Conservation (phyloP, 768 basidiomycete species). For the Piloderma croceum region DNA sequence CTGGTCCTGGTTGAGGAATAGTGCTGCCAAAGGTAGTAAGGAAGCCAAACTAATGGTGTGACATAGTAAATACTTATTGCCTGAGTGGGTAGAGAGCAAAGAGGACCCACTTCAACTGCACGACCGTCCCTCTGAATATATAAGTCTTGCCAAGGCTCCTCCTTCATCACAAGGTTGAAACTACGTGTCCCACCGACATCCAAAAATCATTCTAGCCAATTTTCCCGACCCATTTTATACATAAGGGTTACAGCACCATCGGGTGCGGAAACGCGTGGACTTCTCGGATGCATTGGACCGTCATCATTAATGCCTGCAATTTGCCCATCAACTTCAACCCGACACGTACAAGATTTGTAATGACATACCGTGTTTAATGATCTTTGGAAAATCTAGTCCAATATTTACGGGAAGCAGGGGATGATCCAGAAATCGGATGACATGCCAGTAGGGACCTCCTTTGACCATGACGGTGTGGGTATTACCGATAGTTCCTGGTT, state of each 20-base stretch:
- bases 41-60: too few species aligned
- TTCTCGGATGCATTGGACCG: conserved; percentile 20
- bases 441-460: conserved; percentile 17
- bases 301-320: conserved; percentile 24
- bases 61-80: too few species aligned
- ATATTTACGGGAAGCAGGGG: conserved; percentile 17
- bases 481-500: too few species aligned
- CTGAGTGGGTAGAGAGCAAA: too few species aligned
- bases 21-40: too few species aligned
- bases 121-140: conserved; percentile 1
- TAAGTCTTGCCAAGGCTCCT: not conserved
- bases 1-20: conserved; percentile 7
- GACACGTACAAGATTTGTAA: too few species aligned
- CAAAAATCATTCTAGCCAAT: conserved; percentile 16
- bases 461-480: conserved; percentile 23
- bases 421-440: conserved; percentile 20
- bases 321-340: too few species aligned
- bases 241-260: conserved; percentile 18
- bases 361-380: too few species aligned
- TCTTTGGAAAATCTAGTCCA: conserved; percentile 20
- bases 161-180: conserved; percentile 9
- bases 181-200: conserved; percentile 16
- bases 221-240: conserved; percentile 16
- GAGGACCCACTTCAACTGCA: conserved; percentile 1
- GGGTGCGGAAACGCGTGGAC: conserved; percentile 16